These are phyloP conservation scores for Sporothrix protearum DNA, from an alignment of 2,329 filamentous ascomycete species.

Conservation along the genomic window DNA sequence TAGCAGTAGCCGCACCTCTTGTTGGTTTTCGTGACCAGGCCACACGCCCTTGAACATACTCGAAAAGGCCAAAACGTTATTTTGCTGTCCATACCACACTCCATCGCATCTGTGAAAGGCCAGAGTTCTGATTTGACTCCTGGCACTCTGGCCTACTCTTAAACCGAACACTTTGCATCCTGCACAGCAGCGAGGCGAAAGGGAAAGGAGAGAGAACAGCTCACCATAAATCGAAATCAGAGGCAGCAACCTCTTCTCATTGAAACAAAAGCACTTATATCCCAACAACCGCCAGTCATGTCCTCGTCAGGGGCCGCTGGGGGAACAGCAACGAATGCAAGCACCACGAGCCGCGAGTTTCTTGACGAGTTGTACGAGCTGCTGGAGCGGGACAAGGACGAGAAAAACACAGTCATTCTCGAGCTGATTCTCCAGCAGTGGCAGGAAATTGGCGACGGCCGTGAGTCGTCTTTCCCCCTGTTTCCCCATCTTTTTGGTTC, in stretches of 20 bases:
- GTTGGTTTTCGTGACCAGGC: neutral
- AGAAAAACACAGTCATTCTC: conserved; percentile 19
- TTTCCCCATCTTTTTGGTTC: neutral
- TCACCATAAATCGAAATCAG: neutral
- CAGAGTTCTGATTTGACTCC: neutral
- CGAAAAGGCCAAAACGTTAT: neutral
- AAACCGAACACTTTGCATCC: neutral
- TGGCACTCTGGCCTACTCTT: neutral
- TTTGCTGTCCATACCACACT: neutral
- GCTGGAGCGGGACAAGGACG: conserved; percentile 21
- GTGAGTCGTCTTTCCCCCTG: neutral
- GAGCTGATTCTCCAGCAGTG: conserved; percentile 27
- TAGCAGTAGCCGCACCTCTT: neutral
- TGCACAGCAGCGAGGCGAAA: neutral
- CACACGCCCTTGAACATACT: neutral
- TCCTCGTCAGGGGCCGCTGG: conserved; percentile 1
- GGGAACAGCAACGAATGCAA: neutral
- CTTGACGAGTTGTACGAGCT: conserved; percentile 27
- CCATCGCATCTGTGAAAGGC: neutral
- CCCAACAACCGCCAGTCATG: neutral
- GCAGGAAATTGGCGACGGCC: conserved; percentile 23
- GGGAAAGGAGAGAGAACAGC: neutral
- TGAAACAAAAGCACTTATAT: neutral
- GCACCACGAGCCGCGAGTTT: conserved; percentile 9
- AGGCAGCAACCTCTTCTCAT: neutral